Evolutionary conservation across 352 stramenopile species (phyloP).

Genomic region (Globisporangium splendens): DNA sequence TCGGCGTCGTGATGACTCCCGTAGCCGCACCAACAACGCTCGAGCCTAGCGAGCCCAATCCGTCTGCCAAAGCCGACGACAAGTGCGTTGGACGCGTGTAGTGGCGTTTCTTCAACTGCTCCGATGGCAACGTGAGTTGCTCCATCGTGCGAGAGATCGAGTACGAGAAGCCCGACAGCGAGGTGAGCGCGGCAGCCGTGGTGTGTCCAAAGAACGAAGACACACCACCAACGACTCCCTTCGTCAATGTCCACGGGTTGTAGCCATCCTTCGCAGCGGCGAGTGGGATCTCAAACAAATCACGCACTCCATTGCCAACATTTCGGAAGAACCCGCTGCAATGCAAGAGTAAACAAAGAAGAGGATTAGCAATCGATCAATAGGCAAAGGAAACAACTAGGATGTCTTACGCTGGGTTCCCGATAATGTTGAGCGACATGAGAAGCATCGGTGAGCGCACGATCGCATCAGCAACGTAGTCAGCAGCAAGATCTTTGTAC

Average conservation of each 20-base stretch:
- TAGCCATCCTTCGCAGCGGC: constrained; percentile 66
- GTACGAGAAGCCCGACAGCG: constrained; percentile 77
- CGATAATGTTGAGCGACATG: constrained; percentile 84
- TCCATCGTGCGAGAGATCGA: constrained; percentile 81
- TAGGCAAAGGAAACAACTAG: neutral
- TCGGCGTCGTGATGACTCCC: constrained; percentile 71
- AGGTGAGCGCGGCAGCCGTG: constrained; percentile 64
- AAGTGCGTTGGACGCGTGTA: constrained; percentile 66
- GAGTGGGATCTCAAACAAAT: constrained; percentile 77
- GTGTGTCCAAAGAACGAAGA: constrained; percentile 73
- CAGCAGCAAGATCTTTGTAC: constrained; percentile 76
- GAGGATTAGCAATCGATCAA: neutral
- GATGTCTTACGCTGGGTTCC: constrained; percentile 77
- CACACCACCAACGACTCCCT: constrained; percentile 62
- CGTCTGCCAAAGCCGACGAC: constrained; percentile 55
- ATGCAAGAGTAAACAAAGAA: constrained; percentile 2
- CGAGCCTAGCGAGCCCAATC: constrained; percentile 65
- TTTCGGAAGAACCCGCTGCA: constrained; percentile 71
- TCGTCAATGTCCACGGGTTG: constrained; percentile 72
- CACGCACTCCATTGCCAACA: constrained; percentile 60
- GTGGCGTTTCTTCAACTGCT: constrained; percentile 57
- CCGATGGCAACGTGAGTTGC: constrained; percentile 62
- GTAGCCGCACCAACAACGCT: constrained; percentile 74
- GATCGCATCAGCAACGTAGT: constrained; percentile 80
- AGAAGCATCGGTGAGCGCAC: constrained; percentile 73